phyloP scores from a whole-genome alignment of 208 protist species.

The Trypanosoma boissoni region DNA sequence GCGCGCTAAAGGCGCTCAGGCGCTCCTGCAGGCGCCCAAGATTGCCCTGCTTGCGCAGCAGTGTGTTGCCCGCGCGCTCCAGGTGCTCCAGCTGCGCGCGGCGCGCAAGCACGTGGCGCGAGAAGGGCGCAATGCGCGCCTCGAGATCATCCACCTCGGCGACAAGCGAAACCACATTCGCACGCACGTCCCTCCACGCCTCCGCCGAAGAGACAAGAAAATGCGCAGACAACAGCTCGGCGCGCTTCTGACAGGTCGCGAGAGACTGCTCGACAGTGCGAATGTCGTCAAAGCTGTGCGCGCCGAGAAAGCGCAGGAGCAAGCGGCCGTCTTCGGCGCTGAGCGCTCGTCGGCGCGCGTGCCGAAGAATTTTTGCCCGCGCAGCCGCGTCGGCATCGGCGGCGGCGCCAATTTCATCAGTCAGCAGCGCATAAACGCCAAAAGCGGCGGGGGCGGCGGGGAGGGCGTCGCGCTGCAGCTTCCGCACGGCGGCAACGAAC shows the following conservation, averaged over 20 bases:
- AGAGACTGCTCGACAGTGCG: slow-evolving; percentile 63
- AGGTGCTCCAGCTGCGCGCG: slow-evolving; percentile 76
- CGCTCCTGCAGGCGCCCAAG: slow-evolving; percentile 59
- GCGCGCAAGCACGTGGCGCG: slow-evolving; percentile 69
- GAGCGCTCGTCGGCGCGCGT: slow-evolving; percentile 61
- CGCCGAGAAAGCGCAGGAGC: slow-evolving; percentile 51
- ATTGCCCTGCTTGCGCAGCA: slow-evolving; percentile 80
- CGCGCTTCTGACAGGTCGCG: slow-evolving; percentile 61
- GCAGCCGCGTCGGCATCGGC: slow-evolving; percentile 68
- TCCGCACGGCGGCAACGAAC: slow-evolving; percentile 69
- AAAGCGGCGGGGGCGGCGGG: not conserved
- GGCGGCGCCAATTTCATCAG: slow-evolving; percentile 51
- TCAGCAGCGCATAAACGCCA: slow-evolving; percentile 46
- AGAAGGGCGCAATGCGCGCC: slow-evolving; percentile 71
- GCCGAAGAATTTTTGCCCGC: slow-evolving; percentile 65
- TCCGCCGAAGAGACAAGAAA: slow-evolving; percentile 47
- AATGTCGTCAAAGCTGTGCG: slow-evolving; percentile 72
- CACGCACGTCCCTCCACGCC: slow-evolving; percentile 51
- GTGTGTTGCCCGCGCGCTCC: slow-evolving; percentile 82
- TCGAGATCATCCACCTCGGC: slow-evolving; percentile 75
- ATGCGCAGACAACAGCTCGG: slow-evolving; percentile 69
- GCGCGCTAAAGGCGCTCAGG: slow-evolving; percentile 57
- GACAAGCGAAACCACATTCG: slow-evolving; percentile 54
- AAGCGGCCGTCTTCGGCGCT: slow-evolving; percentile 74
- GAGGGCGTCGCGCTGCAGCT: slow-evolving; percentile 38